These are phyloP conservation scores for Cudoniella acicularis DNA, from an alignment of 495 filamentous ascomycete species.

Conservation along the genomic window DNA sequence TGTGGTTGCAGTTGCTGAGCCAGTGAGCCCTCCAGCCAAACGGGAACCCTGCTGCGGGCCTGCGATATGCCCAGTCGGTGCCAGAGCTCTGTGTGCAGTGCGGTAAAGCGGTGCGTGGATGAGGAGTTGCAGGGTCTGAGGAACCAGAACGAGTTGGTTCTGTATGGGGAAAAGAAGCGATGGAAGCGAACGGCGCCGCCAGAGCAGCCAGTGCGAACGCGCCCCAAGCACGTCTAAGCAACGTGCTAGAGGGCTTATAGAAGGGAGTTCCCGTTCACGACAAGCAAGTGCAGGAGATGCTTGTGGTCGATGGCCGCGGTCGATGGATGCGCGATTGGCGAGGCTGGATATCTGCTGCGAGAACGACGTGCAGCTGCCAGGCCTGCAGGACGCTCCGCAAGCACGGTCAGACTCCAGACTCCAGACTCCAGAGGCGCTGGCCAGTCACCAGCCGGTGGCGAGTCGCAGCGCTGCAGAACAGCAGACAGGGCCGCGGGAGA, in stretches of 20 bases:
- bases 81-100: too few relatives aligned
- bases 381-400: not conserved
- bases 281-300: too few relatives aligned
- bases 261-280: not conserved
- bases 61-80: too few relatives aligned
- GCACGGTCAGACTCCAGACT: too few relatives aligned
- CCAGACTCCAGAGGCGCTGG: too few relatives aligned
- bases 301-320: not conserved
- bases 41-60: too few relatives aligned
- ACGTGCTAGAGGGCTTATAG: too few relatives aligned
- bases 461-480: not conserved
- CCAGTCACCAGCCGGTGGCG: not conserved
- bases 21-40: too few relatives aligned
- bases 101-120: not conserved
- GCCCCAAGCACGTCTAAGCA: not conserved
- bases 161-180: not conserved
- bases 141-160: not conserved
- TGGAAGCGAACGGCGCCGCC: not conserved
- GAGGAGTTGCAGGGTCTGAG: not conserved
- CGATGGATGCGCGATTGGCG: conserved; percentile 5
- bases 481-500: not conserved
- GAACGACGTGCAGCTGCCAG: not conserved
- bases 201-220: not conserved
- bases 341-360: not conserved
- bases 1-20: too few relatives aligned